phyloP scores from a whole-genome alignment of 2,329 filamentous ascomycete species.

The Dendryphion nanum region DNA sequence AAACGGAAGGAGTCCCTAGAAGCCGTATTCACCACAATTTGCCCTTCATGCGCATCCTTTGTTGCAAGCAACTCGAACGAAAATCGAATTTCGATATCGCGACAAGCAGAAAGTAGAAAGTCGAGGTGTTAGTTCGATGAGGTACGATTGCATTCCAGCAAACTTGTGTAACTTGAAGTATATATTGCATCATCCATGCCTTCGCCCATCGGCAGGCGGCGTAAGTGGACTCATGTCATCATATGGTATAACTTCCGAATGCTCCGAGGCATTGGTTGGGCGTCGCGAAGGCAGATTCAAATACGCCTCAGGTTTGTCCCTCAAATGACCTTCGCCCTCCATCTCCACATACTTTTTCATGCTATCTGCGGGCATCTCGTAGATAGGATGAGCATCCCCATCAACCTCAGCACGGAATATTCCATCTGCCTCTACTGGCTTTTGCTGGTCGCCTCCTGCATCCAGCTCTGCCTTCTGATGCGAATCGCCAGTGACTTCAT shows the following conservation, averaged over 20 bases:
- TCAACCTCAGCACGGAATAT: too few species aligned
- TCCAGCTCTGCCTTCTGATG: constrained; percentile 12
- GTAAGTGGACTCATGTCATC: constrained; percentile 4
- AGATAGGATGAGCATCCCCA: constrained; percentile 5
- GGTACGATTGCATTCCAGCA: too few species aligned
- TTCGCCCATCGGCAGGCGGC: constrained; percentile 1
- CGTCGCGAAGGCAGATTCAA: constrained; percentile 4
- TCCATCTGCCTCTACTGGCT: constrained; percentile 12
- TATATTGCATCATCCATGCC: background rate
- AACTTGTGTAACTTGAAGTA: too few species aligned
- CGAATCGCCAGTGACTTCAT: constrained; percentile 15
- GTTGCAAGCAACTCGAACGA: too few species aligned
- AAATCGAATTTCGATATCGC: too few species aligned
- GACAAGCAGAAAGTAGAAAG: too few species aligned
- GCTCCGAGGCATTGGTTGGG: constrained; percentile 4
- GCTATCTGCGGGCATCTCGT: constrained; percentile 14
- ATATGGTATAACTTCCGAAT: constrained; percentile 1
- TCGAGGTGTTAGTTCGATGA: too few species aligned
- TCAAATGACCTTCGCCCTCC: constrained; percentile 14
- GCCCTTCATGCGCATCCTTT: too few species aligned
- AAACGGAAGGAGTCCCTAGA: too few species aligned
- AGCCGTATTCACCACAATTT: too few species aligned
- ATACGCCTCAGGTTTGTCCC: background rate
- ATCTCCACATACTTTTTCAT: constrained; percentile 7
- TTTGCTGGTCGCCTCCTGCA: constrained; percentile 13